Evolutionary conservation across 106 monocot species (phyloP), one percentile per base, ranked within the genome.

Genomic region (Iris macrosiphon): DNA sequence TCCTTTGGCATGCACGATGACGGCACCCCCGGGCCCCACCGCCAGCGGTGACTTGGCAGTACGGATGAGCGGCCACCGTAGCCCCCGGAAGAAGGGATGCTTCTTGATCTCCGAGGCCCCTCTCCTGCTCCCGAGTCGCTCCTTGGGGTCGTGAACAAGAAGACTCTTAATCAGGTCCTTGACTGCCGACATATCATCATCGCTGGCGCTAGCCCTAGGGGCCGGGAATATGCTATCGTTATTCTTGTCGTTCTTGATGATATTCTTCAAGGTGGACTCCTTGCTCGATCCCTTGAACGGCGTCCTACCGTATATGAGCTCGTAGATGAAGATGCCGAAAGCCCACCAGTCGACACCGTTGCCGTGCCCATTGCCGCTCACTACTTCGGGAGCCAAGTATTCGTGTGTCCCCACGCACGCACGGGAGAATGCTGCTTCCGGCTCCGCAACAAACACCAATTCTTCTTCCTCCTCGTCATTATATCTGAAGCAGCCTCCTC

Each of bases 311-410:
- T 77, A 83, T 2, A 93, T n/a, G 8, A 93, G 77, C 83, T 93
- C 93, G 66, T 83, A 93, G 11, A 93, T 7, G 47, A 93, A 85
- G 4, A 93, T 77, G 4, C 93, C 93, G 40, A 87, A 93, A 3
- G 93, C 93, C 93, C 93, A 93, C 93, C 93, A 93, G 71, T 93
- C 93, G 11, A 93, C 83, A 9, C 68, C 87, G 43, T 62, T 77
- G 28, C 87, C 87, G 57, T 93, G 87, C 11, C 87, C 83, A 8
- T 29, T 49, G 1, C 79, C 60, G 39, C 52, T 46, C 15, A 80
- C 55, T 24, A 93, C 63, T 71, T 93, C 93, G 19, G 93, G 93
- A 4, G 92, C 76, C 19, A 87, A 52, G 69, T 93, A 93, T 69
- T 93, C 93, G 60, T 93, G 93, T 2, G 93, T 93, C 41, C 93